A percentile compares a stretch with the other conserved stretches of the same genome.
phyloP scores from a whole-genome alignment of 306 rosid genomes.

The Quercus berberidifolia region DNA sequence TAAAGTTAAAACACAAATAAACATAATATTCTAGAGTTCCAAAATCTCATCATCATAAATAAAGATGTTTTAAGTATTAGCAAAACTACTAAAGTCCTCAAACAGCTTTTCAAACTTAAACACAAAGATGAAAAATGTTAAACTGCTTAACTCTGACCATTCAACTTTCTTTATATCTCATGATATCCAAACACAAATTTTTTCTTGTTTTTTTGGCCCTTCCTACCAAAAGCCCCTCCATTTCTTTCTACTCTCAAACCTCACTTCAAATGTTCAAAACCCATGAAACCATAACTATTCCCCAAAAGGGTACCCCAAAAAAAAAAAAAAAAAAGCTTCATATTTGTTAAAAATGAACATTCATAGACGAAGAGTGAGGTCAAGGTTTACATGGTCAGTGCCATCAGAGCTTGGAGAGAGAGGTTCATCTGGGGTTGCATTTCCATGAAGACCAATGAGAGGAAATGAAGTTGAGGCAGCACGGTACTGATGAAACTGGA shows the following conservation, averaged over 20 bases:
- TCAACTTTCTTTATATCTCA: background rate
- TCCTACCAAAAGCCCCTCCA: background rate
- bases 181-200: background rate
- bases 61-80: background rate
- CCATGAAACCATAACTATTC: background rate
- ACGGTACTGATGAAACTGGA: background rate
- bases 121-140: background rate
- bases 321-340: background rate
- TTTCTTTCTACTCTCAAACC: background rate
- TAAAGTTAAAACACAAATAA: background rate
- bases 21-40: slow-evolving; percentile 4
- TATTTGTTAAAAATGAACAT: background rate
- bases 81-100: background rate
- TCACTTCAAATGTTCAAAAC: background rate
- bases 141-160: background rate
- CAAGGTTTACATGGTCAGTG: slow-evolving; percentile 35
- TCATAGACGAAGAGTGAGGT: slow-evolving; percentile 58
- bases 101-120: background rate
- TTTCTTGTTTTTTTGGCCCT: background rate
- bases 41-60: background rate
- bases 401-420: slow-evolving; percentile 16
- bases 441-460: background rate
- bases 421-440: slow-evolving; percentile 17
- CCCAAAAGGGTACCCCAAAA: background rate
- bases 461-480: background rate